A percentile compares a stretch with the other conserved stretches of the same genome.
Conservation (phyloP, 2,329 filamentous ascomycete species). For the Xylariales sp. region DNA sequence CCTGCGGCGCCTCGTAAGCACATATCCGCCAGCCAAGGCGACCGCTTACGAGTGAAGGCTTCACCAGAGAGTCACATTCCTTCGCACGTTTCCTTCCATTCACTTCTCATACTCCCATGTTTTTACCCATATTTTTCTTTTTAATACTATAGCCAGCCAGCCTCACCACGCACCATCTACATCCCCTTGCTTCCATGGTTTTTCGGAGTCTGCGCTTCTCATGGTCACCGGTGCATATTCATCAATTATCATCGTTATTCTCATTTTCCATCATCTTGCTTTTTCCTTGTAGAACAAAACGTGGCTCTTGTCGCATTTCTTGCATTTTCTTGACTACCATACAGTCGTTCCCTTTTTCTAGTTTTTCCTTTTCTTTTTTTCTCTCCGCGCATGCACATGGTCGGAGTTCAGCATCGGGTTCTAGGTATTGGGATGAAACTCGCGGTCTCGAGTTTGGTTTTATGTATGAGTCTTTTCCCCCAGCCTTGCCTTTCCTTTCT, state of each 20-base stretch:
- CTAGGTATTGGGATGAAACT: not conserved
- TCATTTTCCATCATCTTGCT: not conserved
- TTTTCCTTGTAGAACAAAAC: conserved; percentile 32
- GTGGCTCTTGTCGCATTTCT: conserved; percentile 1
- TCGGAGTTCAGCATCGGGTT: conserved; percentile 30
- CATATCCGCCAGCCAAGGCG: conserved; percentile 18
- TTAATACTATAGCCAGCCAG: conserved; percentile 15
- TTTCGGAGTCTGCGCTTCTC: conserved; percentile 9
- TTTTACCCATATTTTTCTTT: conserved; percentile 13
- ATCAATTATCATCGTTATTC: not conserved
- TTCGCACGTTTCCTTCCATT: conserved; percentile 6
- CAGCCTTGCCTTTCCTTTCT: conserved; percentile 14
- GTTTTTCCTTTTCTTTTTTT: conserved; percentile 7
- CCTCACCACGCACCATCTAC: not conserved
- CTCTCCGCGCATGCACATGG: conserved; percentile 16
- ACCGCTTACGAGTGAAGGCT: conserved; percentile 17
- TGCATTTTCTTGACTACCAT: not conserved
- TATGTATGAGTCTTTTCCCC: conserved; percentile 21
- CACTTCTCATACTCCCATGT: conserved; percentile 14
- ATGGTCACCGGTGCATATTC: conserved; percentile 10
- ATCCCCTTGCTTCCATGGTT: conserved; percentile 7
- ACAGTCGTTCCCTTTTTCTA: conserved; percentile 1
- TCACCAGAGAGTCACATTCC: not conserved
- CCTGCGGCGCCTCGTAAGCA: conserved; percentile 12
- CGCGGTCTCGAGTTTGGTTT: conserved; percentile 6